Evolutionary conservation across 805 yeast species (phyloP).

Genomic region (Tetrapisispora arboricola): DNA sequence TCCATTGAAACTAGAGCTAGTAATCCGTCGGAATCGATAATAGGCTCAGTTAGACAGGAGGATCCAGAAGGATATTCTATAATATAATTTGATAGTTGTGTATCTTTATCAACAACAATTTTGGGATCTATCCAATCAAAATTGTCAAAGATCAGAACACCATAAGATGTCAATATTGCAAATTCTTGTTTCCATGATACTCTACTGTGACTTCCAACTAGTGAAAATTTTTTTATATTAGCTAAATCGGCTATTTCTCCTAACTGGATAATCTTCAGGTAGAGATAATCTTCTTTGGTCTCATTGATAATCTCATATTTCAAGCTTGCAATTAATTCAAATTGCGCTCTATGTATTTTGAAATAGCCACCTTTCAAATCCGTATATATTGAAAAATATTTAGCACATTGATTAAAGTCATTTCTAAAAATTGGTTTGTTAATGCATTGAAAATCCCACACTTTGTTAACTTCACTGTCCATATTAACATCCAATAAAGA

Average conservation of each 20-base stretch:
- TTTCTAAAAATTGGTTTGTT: constrained; percentile 3
- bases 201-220: constrained; percentile 15
- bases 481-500: constrained; percentile 9
- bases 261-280: constrained; percentile 26
- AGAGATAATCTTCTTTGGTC: constrained; percentile 8
- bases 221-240: constrained; percentile 1
- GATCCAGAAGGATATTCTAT: constrained; percentile 23
- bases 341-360: constrained; percentile 19
- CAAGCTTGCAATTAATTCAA: constrained; percentile 14
- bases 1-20: constrained; percentile 9
- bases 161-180: constrained; percentile 42
- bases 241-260: constrained; percentile 32
- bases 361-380: constrained; percentile 29
- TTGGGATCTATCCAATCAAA: constrained; percentile 27
- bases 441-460: constrained; percentile 7
- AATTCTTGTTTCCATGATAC: constrained; percentile 36
- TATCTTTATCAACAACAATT: constrained; percentile 14
- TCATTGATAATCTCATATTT: constrained; percentile 14
- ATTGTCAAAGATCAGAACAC: constrained; percentile 37
- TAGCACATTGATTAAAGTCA: constrained; percentile 11
- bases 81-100: constrained; percentile 22
- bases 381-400: constrained; percentile 14
- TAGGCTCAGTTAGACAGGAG: constrained; percentile 8
- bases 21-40: constrained; percentile 11
- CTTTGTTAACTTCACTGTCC: constrained; percentile 7